Percentiles rank a stretch among this genome's conserved stretches.
phyloP scores from a whole-genome alignment of 768 basidiomycete genomes.

The Kwoniella pini region DNA sequence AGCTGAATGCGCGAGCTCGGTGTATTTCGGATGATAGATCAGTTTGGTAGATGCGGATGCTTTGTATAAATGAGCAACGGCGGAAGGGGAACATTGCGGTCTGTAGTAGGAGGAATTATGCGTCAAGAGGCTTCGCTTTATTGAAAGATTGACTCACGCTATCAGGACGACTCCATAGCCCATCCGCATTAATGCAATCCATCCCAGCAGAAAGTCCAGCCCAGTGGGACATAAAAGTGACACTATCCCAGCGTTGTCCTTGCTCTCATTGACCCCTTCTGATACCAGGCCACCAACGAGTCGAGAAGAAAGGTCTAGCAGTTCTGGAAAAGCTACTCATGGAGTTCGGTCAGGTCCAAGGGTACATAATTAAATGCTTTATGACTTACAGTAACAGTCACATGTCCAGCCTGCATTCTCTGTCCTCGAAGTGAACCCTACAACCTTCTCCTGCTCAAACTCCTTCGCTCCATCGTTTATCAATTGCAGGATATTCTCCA shows the following conservation, averaged over 20 bases:
- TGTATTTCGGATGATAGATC: constrained; percentile 57
- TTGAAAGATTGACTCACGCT: constrained; percentile 35
- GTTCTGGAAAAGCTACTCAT: constrained; percentile 30
- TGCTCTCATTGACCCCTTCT: not conserved
- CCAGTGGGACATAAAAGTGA: constrained; percentile 46
- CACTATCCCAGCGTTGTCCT: constrained; percentile 18
- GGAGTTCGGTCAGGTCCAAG: not conserved
- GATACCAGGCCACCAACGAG: constrained; percentile 8
- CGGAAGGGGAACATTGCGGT: constrained; percentile 57
- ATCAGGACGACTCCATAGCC: constrained; percentile 47
- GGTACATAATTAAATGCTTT: not conserved
- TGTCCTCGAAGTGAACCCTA: constrained; percentile 34
- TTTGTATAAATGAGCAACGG: constrained; percentile 58
- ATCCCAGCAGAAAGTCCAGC: constrained; percentile 44
- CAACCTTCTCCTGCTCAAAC: constrained; percentile 39
- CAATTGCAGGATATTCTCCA: constrained; percentile 40
- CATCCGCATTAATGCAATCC: constrained; percentile 48
- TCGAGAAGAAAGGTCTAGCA: constrained; percentile 23
- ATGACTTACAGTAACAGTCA: constrained; percentile 43
- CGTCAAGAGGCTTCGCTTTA: no score
- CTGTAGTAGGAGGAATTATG: constrained; percentile 8
- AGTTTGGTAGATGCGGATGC: constrained; percentile 55
- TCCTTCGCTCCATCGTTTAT: constrained; percentile 43
- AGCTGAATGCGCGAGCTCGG: constrained; percentile 52
- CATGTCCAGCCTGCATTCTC: constrained; percentile 32